Conservation (phyloP, 352 stramenopile genomes). For the Phytophthora chlamydospora region DNA sequence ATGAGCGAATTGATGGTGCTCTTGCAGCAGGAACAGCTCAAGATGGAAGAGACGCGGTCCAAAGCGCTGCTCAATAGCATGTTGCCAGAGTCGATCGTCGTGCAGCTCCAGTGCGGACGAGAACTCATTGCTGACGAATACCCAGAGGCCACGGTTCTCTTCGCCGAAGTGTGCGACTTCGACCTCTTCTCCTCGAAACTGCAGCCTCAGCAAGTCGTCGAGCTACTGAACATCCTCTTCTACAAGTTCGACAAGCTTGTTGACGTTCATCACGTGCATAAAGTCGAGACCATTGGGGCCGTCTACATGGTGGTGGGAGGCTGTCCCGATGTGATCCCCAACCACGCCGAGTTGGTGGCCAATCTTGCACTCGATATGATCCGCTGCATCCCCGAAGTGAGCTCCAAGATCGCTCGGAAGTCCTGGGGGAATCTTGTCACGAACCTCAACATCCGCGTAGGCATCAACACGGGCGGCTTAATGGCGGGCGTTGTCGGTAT, state of each 20-base stretch:
- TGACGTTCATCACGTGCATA: constrained; percentile 89
- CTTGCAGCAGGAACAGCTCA: constrained; percentile 79
- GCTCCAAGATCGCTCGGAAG: constrained; percentile 72
- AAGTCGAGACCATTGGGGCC: constrained; percentile 91
- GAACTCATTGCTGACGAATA: constrained; percentile 89
- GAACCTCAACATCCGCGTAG: constrained; percentile 85
- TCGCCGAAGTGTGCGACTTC: constrained; percentile 87
- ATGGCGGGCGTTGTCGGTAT: constrained; percentile 90
- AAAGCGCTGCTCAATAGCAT: constrained; percentile 86
- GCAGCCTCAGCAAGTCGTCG: constrained; percentile 84
- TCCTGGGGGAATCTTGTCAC: constrained; percentile 70
- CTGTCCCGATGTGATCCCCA: constrained; percentile 68
- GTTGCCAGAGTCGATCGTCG: constrained; percentile 79
- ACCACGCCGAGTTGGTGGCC: constrained; percentile 82
- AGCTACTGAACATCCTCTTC: constrained; percentile 89
- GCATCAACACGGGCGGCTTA: constrained; percentile 84
- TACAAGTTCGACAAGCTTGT: constrained; percentile 91
- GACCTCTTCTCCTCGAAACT: constrained; percentile 83
- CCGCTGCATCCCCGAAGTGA: constrained; percentile 78
- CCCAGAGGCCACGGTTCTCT: constrained; percentile 72
- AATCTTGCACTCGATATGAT: constrained; percentile 87
- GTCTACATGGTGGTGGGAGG: constrained; percentile 91
- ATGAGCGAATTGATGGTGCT: constrained; percentile 89
- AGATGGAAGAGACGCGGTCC: constrained; percentile 80
- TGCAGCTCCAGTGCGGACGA: constrained; percentile 74